A percentile compares a stretch with the other conserved stretches of the same genome.
These are phyloP conservation scores for Glaciozyma martinii DNA, from an alignment of 768 basidiomycete genomes.

Conservation along the genomic window DNA sequence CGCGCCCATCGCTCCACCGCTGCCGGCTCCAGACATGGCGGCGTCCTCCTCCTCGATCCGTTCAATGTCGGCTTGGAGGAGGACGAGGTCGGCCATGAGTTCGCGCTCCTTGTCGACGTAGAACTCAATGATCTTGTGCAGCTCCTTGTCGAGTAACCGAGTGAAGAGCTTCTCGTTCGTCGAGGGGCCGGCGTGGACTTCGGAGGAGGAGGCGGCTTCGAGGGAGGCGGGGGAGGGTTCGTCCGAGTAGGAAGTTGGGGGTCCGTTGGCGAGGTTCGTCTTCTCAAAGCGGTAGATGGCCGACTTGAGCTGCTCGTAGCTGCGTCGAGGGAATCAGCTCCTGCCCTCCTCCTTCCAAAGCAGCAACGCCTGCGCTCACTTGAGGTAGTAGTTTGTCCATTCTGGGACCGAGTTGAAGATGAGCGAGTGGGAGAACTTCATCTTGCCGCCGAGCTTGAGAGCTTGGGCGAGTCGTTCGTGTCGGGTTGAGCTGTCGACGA, in stretches of 20 bases:
- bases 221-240: slow-evolving; percentile 49
- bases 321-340: slow-evolving; percentile 35
- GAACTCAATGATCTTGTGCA: slow-evolving; percentile 68
- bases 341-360: background rate
- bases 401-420: slow-evolving; percentile 86
- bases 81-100: slow-evolving; percentile 41
- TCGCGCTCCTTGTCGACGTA: slow-evolving; percentile 70
- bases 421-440: slow-evolving; percentile 48
- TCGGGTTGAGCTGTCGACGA: too few species aligned
- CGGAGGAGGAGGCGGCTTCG: slow-evolving; percentile 42
- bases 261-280: slow-evolving; percentile 44
- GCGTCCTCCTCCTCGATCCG: slow-evolving; percentile 38
- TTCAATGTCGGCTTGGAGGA: slow-evolving; percentile 39
- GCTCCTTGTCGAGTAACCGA: slow-evolving; percentile 68
- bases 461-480: too few species aligned
- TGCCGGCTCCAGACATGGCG: background rate
- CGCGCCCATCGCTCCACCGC: background rate
- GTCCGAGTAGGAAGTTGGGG: slow-evolving; percentile 43
- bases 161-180: slow-evolving; percentile 54
- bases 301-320: slow-evolving; percentile 58
- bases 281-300: slow-evolving; percentile 79
- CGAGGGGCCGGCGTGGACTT: background rate
- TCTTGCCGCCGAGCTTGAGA: slow-evolving; percentile 5
- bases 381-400: slow-evolving; percentile 88
- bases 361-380: slow-evolving; percentile 47